These are phyloP conservation scores for Phytophthora chlamydospora DNA, from an alignment of 352 stramenopile genomes.

Conservation along the genomic window DNA sequence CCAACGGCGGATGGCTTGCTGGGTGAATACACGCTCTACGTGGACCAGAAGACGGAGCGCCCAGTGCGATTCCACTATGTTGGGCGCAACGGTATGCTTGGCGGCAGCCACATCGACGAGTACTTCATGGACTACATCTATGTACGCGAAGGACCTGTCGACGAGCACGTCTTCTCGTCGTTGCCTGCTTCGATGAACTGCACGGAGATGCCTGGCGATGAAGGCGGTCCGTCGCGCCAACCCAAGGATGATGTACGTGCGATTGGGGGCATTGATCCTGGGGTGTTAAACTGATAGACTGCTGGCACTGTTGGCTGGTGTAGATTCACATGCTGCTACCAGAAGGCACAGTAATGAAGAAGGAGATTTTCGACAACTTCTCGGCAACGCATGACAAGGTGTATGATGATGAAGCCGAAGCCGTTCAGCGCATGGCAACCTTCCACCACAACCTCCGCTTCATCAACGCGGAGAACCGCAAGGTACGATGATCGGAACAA, in stretches of 20 bases:
- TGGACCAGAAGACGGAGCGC: slow-evolving; percentile 73
- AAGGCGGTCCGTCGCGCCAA: slow-evolving; percentile 53
- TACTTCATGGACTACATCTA: slow-evolving; percentile 92
- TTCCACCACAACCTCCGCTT: slow-evolving; percentile 88
- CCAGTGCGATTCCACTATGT: slow-evolving; percentile 89
- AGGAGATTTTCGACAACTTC: slow-evolving; percentile 72
- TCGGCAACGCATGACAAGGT: slow-evolving; percentile 61
- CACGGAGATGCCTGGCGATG: slow-evolving; percentile 57
- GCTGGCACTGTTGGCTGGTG: slow-evolving; percentile 8
- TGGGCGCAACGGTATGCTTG: slow-evolving; percentile 84
- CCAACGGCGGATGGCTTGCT: slow-evolving; percentile 68
- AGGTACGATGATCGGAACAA: slow-evolving; percentile 36
- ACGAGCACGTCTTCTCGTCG: slow-evolving; percentile 70
- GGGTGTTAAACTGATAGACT: slow-evolving; percentile 7
- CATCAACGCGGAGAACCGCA: slow-evolving; percentile 86
- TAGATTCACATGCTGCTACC: slow-evolving; percentile 88
- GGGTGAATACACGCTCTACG: slow-evolving; percentile 89
- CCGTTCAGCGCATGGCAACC: slow-evolving; percentile 56
- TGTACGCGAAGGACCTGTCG: slow-evolving; percentile 71
- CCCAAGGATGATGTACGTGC: slow-evolving; percentile 69
- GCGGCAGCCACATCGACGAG: slow-evolving; percentile 90
- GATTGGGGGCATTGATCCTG: not conserved
- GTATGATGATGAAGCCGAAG: slow-evolving; percentile 58
- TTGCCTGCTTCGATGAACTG: slow-evolving; percentile 86
- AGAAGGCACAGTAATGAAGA: slow-evolving; percentile 61